Conservation (phyloP, 306 rosid species). For the Coriaria nepalensis region DNA sequence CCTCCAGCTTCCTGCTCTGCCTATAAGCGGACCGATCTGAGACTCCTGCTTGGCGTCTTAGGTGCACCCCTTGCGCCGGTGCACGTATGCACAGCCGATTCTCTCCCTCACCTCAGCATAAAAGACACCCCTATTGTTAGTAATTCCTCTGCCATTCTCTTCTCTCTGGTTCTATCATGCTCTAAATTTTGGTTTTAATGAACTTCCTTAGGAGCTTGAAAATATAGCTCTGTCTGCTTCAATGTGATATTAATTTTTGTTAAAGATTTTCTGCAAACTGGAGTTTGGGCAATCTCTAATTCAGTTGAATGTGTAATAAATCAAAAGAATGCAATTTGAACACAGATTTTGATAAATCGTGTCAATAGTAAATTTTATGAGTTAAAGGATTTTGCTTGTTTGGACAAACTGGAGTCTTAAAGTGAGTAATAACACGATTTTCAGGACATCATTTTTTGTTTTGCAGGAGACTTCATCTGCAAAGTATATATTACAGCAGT, state of each 20-base stretch:
- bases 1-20: conserved; percentile 56
- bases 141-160: neutral
- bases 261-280: too few relatives aligned
- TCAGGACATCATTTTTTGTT: conserved; percentile 28
- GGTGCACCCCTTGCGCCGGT: conserved; percentile 95
- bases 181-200: neutral
- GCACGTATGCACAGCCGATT: conserved; percentile 72
- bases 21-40: conserved; percentile 78
- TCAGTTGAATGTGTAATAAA: too few relatives aligned
- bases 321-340: too few relatives aligned
- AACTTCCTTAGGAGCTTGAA: too few relatives aligned
- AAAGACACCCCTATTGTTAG: conserved; percentile 96
- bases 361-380: too few relatives aligned
- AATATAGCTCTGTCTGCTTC: too few relatives aligned
- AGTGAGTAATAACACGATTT: conserved; percentile 79
- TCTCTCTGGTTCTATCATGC: neutral
- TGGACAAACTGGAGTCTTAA: conserved; percentile 59
- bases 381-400: neutral
- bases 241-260: too few relatives aligned
- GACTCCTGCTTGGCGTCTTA: conserved; percentile 79
- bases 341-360: too few relatives aligned
- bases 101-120: conserved; percentile 85
- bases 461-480: conserved; percentile 94
- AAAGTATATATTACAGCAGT: conserved; percentile 92
- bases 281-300: too few relatives aligned